Evolutionary conservation across 108 stramenopile genomes (phyloP).

Genomic region (Skeletonema potamos): DNA sequence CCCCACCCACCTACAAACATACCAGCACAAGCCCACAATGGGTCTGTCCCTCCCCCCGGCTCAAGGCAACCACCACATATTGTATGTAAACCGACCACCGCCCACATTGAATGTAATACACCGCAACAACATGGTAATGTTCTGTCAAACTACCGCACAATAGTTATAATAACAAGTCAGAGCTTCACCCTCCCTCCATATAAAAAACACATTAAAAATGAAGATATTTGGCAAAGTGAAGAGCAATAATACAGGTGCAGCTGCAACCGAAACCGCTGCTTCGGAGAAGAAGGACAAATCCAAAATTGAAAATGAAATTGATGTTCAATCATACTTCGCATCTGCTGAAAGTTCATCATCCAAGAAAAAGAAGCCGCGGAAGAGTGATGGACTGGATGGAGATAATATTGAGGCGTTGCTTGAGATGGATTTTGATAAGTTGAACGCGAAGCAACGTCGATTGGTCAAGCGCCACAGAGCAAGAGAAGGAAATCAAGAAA

Average conservation of each 20-base stretch:
- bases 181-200: no score
- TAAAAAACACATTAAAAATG: conserved; percentile 26
- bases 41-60: no score
- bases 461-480: conserved; percentile 73
- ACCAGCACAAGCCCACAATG: no score
- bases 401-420: conserved; percentile 60
- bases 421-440: conserved; percentile 56
- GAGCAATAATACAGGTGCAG: conserved; percentile 28
- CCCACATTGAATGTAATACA: no score
- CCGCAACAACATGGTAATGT: no score
- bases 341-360: neutral
- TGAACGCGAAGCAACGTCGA: conserved; percentile 82
- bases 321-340: conserved; percentile 32
- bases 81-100: no score
- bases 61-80: no score
- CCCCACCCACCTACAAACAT: no score
- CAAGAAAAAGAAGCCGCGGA: conserved; percentile 24
- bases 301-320: neutral
- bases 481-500: conserved; percentile 10
- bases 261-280: neutral
- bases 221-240: conserved; percentile 73
- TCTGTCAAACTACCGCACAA: no score
- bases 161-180: no score
- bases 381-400: conserved; percentile 30
- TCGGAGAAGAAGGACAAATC: neutral